A percentile compares a stretch with the other conserved stretches of the same genome.
Conservation (phyloP, 2,329 filamentous ascomycete genomes). For the Mollisiaceae sp. region DNA sequence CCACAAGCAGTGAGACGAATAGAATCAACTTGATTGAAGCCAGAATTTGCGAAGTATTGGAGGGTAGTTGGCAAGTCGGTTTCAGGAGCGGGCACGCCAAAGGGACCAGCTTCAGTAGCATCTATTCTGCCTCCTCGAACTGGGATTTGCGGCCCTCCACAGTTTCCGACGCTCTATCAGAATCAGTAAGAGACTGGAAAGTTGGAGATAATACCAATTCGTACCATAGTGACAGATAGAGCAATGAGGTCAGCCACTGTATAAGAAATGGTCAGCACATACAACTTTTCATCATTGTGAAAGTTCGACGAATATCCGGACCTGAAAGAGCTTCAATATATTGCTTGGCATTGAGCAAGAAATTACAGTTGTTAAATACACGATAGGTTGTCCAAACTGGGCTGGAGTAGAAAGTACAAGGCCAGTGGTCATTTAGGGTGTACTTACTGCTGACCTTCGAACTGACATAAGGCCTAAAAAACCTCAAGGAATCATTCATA, state of each 20-base stretch:
- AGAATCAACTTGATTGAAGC: slow-evolving; percentile 60
- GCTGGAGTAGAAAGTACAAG: neutral
- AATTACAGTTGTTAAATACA: too few relatives aligned
- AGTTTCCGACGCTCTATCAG: slow-evolving; percentile 57
- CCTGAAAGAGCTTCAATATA: too few relatives aligned
- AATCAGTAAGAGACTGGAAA: slow-evolving; percentile 46
- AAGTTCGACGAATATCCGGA: too few relatives aligned
- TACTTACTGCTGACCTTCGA: slow-evolving; percentile 24
- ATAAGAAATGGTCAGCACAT: neutral
- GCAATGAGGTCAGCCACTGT: slow-evolving; percentile 50
- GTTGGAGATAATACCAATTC: slow-evolving; percentile 34
- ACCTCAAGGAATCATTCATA: slow-evolving; percentile 45
- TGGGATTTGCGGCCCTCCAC: slow-evolving; percentile 60
- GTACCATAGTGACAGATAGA: slow-evolving; percentile 53
- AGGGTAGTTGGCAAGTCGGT: slow-evolving; percentile 56
- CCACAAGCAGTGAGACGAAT: slow-evolving; percentile 64
- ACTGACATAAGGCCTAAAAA: slow-evolving; percentile 31
- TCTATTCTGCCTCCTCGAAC: slow-evolving; percentile 58
- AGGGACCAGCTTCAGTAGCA: slow-evolving; percentile 51
- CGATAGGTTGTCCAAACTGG: neutral
- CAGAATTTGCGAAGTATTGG: slow-evolving; percentile 60
- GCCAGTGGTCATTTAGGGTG: neutral
- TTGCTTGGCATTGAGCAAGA: too few relatives aligned
- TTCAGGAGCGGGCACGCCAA: slow-evolving; percentile 61
- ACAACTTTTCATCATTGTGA: too few relatives aligned